These are phyloP conservation scores for Candida bentonensis DNA, from an alignment of 805 yeast species.

Conservation along the genomic window DNA sequence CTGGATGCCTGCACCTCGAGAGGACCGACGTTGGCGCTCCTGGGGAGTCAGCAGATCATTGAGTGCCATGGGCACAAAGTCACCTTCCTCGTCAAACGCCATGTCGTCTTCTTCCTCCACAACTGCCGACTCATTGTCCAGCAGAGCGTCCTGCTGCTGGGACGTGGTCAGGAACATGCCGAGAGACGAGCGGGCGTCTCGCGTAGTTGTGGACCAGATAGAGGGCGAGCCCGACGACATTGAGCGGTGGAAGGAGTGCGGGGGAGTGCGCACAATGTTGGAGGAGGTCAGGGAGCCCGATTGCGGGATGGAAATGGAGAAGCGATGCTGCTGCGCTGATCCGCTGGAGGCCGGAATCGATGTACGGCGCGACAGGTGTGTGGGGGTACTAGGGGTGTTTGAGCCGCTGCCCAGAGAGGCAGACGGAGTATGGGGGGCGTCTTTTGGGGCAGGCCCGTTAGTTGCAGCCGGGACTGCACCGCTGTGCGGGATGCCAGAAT, in stretches of 20 bases:
- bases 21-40: slow-evolving; percentile 56
- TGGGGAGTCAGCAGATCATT: slow-evolving; percentile 74
- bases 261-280: background rate
- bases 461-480: background rate
- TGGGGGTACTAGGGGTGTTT: background rate
- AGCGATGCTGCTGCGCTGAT: background rate
- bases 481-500: no score
- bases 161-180: background rate
- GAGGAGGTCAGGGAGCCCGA: background rate
- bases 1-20: slow-evolving; percentile 26
- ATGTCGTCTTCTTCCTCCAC: slow-evolving; percentile 30
- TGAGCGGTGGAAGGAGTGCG: slow-evolving; percentile 3
- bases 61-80: slow-evolving; percentile 67
- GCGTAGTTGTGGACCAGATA: slow-evolving; percentile 8
- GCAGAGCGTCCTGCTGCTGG: slow-evolving; percentile 3
- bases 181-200: slow-evolving; percentile 2
- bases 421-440: background rate
- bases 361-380: background rate
- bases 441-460: background rate
- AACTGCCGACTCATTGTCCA: slow-evolving; percentile 22
- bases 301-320: background rate
- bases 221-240: slow-evolving; percentile 6
- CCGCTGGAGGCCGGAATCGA: background rate
- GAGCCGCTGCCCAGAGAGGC: background rate
- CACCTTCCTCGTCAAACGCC: slow-evolving; percentile 47